Evolutionary conservation across 805 yeast species (phyloP), one percentile per base, ranked within the genome.

Genomic region (Peterozyma toletana): DNA sequence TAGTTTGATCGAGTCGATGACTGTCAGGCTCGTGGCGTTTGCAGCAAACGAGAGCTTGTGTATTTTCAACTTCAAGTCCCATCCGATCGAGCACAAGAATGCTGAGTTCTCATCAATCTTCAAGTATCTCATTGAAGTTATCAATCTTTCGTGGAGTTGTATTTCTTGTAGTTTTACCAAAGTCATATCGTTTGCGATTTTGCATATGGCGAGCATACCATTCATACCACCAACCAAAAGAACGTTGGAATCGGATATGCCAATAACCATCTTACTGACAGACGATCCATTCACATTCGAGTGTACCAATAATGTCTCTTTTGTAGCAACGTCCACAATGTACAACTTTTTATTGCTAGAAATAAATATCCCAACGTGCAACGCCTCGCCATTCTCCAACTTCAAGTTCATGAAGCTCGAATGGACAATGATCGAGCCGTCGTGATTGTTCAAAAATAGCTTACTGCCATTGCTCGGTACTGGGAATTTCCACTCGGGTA

Each of bases 11-110:
- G 55, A 43, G 53, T 55, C 48, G 50, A 47, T 9, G 53, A 58
- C 17, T 18, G 48, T 37, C 1, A 53, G 42, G 2, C 41, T 34
- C 1, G 48, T 51, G 2, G 51, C 49, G 7, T 51, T 46, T 7
- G 4, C 7, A 21, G 27, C 4, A 21, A 21, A 21, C 7, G 27
- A 21, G 2, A 72, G 40, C 43, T 55, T 51, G 43, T 71, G 59
- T 33, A 72, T 55, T 39, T 62, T 67, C 2, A 80, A 43, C 17
- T 54, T 55, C 42, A 66, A 60, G 58, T 83, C 90, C 73, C 82
- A 73, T 3, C 89, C 87, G 48, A 77, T 62, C 1, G 85, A 72
- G 10, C 73, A 64, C 16, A 82, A 50, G 49, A 66, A 71, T 15
- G 65, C 63, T 4, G 54, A 43, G 1, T 39, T 31, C 1, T 42